A percentile compares a stretch with the other conserved stretches of the same genome.
These are phyloP conservation scores for Apiospora saccharicola DNA, from an alignment of 2,329 filamentous ascomycete genomes.

Conservation along the genomic window DNA sequence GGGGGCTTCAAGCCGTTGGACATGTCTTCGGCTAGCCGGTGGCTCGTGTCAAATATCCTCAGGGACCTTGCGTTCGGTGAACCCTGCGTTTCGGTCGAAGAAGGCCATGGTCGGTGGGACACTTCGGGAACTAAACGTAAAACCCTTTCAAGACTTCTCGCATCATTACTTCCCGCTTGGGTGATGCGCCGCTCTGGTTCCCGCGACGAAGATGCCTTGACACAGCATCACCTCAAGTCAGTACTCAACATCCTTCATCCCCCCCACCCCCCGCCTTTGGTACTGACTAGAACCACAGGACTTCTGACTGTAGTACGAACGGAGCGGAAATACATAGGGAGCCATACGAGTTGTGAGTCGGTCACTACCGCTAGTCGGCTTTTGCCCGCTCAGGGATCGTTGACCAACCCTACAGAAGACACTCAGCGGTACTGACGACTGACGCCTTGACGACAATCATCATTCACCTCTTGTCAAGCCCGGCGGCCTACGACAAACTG, in stretches of 20 bases:
- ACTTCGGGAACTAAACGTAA: too few relatives aligned
- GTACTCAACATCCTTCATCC: background rate
- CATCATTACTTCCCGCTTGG: background rate
- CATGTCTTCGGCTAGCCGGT: conserved; percentile 46
- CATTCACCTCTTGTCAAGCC: conserved; percentile 54
- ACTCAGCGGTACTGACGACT: conserved; percentile 60
- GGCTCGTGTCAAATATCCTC: conserved; percentile 55
- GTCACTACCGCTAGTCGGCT: background rate
- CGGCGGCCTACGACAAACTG: conserved; percentile 35
- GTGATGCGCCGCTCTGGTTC: too few relatives aligned
- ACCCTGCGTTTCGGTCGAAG: conserved; percentile 44
- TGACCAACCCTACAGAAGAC: conserved; percentile 40
- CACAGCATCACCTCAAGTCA: background rate
- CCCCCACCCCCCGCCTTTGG: background rate
- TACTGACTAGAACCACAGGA: background rate
- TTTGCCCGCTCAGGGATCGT: background rate
- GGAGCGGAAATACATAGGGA: conserved; percentile 28
- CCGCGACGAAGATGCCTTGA: background rate
- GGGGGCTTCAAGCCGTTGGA: conserved; percentile 41
- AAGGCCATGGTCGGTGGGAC: background rate
- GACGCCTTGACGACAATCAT: conserved; percentile 55
- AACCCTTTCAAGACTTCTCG: background rate
- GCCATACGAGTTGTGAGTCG: conserved; percentile 32
- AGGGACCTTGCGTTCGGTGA: conserved; percentile 50
- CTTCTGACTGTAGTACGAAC: conserved; percentile 21